Conservation (phyloP, 2,329 filamentous ascomycete species). For the Aspergillus sp. region DNA sequence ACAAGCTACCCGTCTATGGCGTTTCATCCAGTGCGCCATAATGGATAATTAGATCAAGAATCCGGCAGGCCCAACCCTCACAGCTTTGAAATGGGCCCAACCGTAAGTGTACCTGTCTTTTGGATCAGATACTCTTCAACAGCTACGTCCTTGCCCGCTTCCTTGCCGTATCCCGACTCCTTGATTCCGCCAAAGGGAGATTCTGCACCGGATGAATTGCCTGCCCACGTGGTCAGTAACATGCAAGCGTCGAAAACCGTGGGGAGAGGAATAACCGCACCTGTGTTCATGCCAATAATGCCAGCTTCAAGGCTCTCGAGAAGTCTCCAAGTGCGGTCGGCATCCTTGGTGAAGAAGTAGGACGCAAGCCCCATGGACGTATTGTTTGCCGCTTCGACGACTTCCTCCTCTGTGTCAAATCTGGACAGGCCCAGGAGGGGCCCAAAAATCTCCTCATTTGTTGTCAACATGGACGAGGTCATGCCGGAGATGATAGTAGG, state of each 20-base stretch:
- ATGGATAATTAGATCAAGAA: neutral
- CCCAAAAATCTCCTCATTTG: constrained; percentile 52
- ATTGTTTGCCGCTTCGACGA: constrained; percentile 47
- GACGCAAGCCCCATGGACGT: constrained; percentile 53
- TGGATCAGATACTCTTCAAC: constrained; percentile 51
- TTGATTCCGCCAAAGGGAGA: constrained; percentile 58
- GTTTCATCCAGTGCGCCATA: neutral
- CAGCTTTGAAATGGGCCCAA: constrained; percentile 1
- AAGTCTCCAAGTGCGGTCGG: constrained; percentile 53
- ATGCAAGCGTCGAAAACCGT: neutral
- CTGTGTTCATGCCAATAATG: constrained; percentile 55
- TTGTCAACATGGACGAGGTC: constrained; percentile 45
- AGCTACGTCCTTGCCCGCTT: constrained; percentile 54
- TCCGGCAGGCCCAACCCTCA: neutral
- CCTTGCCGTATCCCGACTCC: constrained; percentile 55
- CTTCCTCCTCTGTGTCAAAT: constrained; percentile 56
- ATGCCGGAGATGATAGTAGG: constrained; percentile 53
- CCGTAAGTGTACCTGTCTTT: constrained; percentile 52
- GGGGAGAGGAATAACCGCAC: constrained; percentile 19
- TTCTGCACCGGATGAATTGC: constrained; percentile 52
- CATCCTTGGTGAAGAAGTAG: constrained; percentile 56
- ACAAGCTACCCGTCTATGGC: neutral
- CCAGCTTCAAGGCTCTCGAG: constrained; percentile 56
- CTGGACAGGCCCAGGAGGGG: constrained; percentile 52
- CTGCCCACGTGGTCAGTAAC: constrained; percentile 16